These are phyloP conservation scores for Pisolithus tinctorius DNA, from an alignment of 768 basidiomycete species.

Conservation along the genomic window DNA sequence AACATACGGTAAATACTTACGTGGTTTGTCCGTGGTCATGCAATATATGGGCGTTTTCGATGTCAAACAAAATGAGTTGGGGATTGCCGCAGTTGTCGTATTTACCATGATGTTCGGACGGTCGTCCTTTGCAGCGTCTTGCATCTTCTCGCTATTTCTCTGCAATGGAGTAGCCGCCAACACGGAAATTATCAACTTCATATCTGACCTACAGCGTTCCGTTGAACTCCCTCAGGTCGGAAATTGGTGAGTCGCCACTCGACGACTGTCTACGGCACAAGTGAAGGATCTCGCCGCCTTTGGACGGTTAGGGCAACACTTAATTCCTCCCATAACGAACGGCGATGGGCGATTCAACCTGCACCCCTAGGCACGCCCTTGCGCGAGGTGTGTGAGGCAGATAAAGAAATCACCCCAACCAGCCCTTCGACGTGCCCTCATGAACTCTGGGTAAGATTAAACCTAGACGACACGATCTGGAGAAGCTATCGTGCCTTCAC, in stretches of 20 bases:
- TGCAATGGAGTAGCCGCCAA: constrained; percentile 37
- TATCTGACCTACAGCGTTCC: constrained; percentile 19
- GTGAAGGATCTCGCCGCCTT: neutral
- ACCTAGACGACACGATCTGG: constrained; percentile 39
- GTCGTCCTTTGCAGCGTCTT: constrained; percentile 10
- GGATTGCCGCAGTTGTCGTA: neutral
- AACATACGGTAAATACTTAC: too few relatives aligned
- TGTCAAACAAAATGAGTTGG: too few relatives aligned
- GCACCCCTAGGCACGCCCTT: constrained; percentile 35
- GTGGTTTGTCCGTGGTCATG: too few relatives aligned
- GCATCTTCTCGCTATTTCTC: constrained; percentile 11
- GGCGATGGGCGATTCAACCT: constrained; percentile 34
- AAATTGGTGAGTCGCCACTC: constrained; percentile 22
- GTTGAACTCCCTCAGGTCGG: constrained; percentile 17
- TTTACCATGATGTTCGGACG: constrained; percentile 4
- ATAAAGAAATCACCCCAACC: constrained; percentile 1
- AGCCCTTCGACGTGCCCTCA: constrained; percentile 28
- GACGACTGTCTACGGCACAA: constrained; percentile 12
- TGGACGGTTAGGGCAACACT: constrained; percentile 35
- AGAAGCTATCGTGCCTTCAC: constrained; percentile 38
- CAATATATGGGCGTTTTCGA: too few relatives aligned
- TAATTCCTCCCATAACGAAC: constrained; percentile 24
- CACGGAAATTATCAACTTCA: constrained; percentile 63
- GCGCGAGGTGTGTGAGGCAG: constrained; percentile 30
- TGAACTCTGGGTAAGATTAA: constrained; percentile 42